Percentiles rank a stretch among this genome's conserved stretches.
These are phyloP conservation scores for Moricandia moricandioides DNA, from an alignment of 345 rosid genomes.

Conservation along the genomic window DNA sequence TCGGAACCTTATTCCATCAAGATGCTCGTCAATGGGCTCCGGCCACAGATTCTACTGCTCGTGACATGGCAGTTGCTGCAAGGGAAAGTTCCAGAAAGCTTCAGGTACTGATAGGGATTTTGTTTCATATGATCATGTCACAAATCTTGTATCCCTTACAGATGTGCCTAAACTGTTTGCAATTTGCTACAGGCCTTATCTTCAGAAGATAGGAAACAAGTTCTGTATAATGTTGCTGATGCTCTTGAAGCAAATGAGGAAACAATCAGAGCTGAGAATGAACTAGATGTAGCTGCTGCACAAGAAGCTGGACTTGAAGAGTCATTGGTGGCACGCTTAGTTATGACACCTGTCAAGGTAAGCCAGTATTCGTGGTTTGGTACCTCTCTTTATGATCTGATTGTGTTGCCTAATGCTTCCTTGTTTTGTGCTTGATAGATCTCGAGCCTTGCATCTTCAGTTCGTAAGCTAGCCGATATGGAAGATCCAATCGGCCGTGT, in stretches of 20 bases:
- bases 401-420: slow-evolving; percentile 3
- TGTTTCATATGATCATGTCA: too few species aligned
- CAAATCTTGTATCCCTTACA: too few species aligned
- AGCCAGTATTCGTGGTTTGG: not conserved
- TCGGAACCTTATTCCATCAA: slow-evolving; percentile 92
- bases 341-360: slow-evolving; percentile 82
- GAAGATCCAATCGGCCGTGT: slow-evolving; percentile 87
- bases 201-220: slow-evolving; percentile 68
- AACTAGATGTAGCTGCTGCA: slow-evolving; percentile 75
- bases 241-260: slow-evolving; percentile 79
- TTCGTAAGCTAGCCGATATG: slow-evolving; percentile 90
- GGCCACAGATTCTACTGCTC: slow-evolving; percentile 52
- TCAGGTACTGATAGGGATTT: slow-evolving; percentile 30
- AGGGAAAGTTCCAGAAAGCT: slow-evolving; percentile 89
- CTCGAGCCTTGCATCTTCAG: slow-evolving; percentile 67
- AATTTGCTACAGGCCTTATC: slow-evolving; percentile 50
- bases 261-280: slow-evolving; percentile 62
- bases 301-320: slow-evolving; percentile 67
- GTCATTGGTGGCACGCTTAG: slow-evolving; percentile 73
- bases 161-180: too few species aligned
- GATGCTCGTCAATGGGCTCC: slow-evolving; percentile 76
- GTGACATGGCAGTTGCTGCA: slow-evolving; percentile 91
- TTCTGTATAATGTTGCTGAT: slow-evolving; percentile 73
- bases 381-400: not conserved
- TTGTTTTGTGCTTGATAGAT: slow-evolving; percentile 50